phyloP scores from a whole-genome alignment of 1,284 basidiomycete genomes.

The Pisolithus thermaeus region DNA sequence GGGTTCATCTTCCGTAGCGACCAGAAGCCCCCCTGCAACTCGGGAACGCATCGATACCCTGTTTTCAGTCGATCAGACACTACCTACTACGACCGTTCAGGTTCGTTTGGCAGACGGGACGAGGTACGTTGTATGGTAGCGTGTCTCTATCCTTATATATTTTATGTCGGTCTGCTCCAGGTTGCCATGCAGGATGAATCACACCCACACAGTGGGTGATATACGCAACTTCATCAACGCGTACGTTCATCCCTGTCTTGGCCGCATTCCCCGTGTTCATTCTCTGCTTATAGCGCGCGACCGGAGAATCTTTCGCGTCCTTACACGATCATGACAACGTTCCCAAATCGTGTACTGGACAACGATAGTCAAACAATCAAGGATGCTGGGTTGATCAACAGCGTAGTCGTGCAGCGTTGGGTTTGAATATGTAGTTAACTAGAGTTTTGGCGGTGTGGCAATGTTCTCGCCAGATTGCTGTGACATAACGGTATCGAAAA shows the following conservation, averaged over 20 bases:
- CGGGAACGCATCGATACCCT: constrained; percentile 42
- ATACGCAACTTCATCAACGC: constrained; percentile 86
- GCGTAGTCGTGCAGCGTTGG: constrained; percentile 86
- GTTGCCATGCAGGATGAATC: constrained; percentile 85
- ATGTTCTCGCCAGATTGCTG: too few relatives aligned
- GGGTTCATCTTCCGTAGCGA: constrained; percentile 1
- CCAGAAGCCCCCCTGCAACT: constrained; percentile 18
- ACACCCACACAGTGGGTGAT: constrained; percentile 86
- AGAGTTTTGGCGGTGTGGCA: background rate
- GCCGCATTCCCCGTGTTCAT: background rate
- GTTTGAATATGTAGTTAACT: constrained; percentile 25
- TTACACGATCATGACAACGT: constrained; percentile 81
- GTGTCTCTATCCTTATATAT: too few relatives aligned
- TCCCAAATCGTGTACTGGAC: constrained; percentile 75
- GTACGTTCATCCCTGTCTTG: constrained; percentile 46
- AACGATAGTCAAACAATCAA: constrained; percentile 68
- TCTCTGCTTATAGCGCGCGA: constrained; percentile 50
- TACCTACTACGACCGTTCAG: constrained; percentile 89
- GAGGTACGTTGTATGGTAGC: constrained; percentile 37
- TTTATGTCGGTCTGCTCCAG: constrained; percentile 33
- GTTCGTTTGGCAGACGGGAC: constrained; percentile 88
- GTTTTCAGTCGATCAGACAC: constrained; percentile 78
- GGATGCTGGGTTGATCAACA: constrained; percentile 70
- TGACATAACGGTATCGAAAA: too few relatives aligned
- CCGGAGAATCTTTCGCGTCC: constrained; percentile 60